These are phyloP conservation scores for Xylaria longipes DNA, from an alignment of 495 filamentous ascomycete species.

Conservation along the genomic window DNA sequence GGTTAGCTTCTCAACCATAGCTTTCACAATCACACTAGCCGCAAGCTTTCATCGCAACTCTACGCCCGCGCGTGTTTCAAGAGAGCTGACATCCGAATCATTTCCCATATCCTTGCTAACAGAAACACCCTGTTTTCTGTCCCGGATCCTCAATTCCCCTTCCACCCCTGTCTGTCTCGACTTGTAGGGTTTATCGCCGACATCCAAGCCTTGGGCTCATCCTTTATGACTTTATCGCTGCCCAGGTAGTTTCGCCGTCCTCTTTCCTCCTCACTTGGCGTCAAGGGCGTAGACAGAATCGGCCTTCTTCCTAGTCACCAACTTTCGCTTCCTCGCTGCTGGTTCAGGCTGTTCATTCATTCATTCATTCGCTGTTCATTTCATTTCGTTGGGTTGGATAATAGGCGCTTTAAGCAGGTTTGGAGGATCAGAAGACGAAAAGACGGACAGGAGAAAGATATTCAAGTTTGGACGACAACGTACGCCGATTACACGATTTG, in stretches of 20 bases:
- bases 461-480: constrained; percentile 23
- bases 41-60: constrained; percentile 37
- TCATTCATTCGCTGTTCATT: constrained; percentile 43
- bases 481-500: constrained; percentile 30
- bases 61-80: constrained; percentile 46
- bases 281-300: constrained; percentile 44
- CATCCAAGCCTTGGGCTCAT: constrained; percentile 31
- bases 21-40: constrained; percentile 28
- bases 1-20: constrained; percentile 14
- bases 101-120: constrained; percentile 26
- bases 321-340: constrained; percentile 59
- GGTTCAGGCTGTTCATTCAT: constrained; percentile 64
- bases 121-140: constrained; percentile 27
- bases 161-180: constrained; percentile 27
- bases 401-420: constrained; percentile 12
- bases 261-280: constrained; percentile 41
- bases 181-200: constrained; percentile 33
- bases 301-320: constrained; percentile 47
- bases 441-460: constrained; percentile 19
- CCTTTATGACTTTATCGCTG: constrained; percentile 53
- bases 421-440: constrained; percentile 20
- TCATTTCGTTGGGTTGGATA: constrained; percentile 33
- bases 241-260: constrained; percentile 39
- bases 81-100: constrained; percentile 42
- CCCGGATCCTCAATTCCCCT: constrained; percentile 23